Evolutionary conservation across 257 asterid species (phyloP), one percentile per base, ranked within the genome.

Genomic region (Scutellaria baicalensis): DNA sequence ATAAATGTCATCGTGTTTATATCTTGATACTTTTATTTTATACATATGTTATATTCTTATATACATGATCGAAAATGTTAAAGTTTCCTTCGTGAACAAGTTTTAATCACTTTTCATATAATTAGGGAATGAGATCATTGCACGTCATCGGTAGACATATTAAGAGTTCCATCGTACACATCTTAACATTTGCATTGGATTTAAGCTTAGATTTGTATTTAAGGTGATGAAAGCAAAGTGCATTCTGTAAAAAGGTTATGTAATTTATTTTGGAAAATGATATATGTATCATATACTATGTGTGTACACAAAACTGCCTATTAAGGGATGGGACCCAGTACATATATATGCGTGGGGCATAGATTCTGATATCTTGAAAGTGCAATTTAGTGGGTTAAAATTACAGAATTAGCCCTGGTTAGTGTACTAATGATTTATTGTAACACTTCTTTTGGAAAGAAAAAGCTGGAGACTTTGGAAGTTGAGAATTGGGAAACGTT

Each of bases 381-480:
- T 59, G 69, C 77, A 64, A 65, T 58, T 49, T 72, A 59, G 79
- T 63, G 68, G 63, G 73, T 49, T 47, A 59, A 72, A 69, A 67
- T 65, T 42, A 71, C 65, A 69, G 72, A 64, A 67, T 38, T 58
- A 56, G 70, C 21, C 64, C 61, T 67, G 51, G 59, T 58, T 33
- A 43, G 49, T 59, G 50, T 64, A 70, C 54, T 52, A 79, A 57
- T 44, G 12, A 47, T 40, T 39, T 20, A 57, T 33, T 54, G 38
- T 17, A 57, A 42, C 73, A 35, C 71, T 23, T 50, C 74, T 70
- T 64, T 69, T 64, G 51, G 73, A 80, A 76, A 69, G 72, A 59
- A 72, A 79, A 73, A 59, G 77, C 74, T 80, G 66, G n/a, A 42
- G 6, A 21, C 66, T 38, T 66, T 33, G 80, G 80, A 75, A 71